A percentile compares a stretch with the other conserved stretches of the same genome.
These are phyloP conservation scores for Penicillium sp. DNA, from an alignment of 2,329 filamentous ascomycete genomes.

Conservation along the genomic window DNA sequence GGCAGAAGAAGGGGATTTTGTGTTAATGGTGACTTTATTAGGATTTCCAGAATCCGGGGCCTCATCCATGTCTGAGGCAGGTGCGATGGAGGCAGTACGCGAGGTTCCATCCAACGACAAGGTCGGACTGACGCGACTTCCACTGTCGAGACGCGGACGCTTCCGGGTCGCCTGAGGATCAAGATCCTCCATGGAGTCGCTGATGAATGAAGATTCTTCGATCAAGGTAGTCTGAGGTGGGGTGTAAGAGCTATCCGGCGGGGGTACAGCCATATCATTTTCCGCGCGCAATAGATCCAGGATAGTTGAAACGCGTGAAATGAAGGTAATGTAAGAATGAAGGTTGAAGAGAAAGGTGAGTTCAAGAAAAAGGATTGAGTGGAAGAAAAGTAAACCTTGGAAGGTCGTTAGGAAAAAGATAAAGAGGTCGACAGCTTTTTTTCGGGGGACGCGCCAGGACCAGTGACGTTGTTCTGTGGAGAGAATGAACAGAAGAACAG, in stretches of 20 bases:
- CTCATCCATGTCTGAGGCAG: constrained; percentile 30
- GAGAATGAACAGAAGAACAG: too few relatives aligned
- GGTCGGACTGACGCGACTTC: constrained; percentile 35
- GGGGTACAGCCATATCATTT: constrained; percentile 48
- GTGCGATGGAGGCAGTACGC: constrained; percentile 24
- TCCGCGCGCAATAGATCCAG: constrained; percentile 14
- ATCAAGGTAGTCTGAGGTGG: constrained; percentile 35
- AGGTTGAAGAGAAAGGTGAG: neutral
- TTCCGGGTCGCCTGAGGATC: constrained; percentile 42
- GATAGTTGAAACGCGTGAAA: constrained; percentile 5
- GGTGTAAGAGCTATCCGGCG: constrained; percentile 46
- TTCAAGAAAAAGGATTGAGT: constrained; percentile 1
- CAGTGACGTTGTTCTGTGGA: constrained; percentile 23
- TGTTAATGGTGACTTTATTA: constrained; percentile 50
- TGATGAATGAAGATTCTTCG: constrained; percentile 23
- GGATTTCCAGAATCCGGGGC: constrained; percentile 33
- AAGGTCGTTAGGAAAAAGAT: neutral
- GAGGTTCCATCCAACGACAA: constrained; percentile 32
- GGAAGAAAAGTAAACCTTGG: neutral
- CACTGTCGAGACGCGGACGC: constrained; percentile 49
- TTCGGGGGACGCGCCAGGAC: constrained; percentile 19
- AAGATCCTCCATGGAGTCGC: constrained; percentile 42
- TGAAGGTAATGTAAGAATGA: constrained; percentile 1
- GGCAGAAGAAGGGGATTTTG: constrained; percentile 36
- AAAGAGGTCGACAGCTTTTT: constrained; percentile 20